These are phyloP conservation scores for Mycotypha africana DNA, from an alignment of 371 early-diverging fungal genomes.

Conservation along the genomic window DNA sequence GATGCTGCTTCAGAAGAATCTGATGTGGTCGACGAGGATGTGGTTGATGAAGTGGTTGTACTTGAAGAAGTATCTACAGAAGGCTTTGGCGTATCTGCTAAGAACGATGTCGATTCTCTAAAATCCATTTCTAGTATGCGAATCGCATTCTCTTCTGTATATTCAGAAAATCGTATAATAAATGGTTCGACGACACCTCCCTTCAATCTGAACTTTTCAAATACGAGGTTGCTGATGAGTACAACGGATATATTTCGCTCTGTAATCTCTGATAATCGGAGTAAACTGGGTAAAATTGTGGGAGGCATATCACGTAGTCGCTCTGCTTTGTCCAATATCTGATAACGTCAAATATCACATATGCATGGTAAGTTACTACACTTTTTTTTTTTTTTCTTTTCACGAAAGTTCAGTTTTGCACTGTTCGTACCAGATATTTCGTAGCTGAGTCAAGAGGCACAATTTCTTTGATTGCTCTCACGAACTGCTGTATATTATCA, in stretches of 20 bases:
- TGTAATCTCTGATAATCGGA: constrained; percentile 68
- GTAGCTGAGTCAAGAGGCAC: constrained; percentile 13
- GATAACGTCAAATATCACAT: too few relatives aligned
- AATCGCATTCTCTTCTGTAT: constrained; percentile 64
- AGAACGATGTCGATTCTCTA: too few relatives aligned
- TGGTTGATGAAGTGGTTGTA: too few relatives aligned
- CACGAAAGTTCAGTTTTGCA: neutral
- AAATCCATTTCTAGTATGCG: constrained; percentile 69
- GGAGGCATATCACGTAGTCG: constrained; percentile 67
- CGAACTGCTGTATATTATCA: constrained; percentile 68
- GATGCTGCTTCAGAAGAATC: constrained; percentile 14
- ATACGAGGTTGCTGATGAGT: constrained; percentile 66
- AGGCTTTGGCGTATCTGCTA: too few relatives aligned
- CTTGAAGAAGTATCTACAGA: too few relatives aligned
- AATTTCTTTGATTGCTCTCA: constrained; percentile 35
- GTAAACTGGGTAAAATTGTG: constrained; percentile 59
- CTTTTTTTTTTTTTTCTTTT: neutral
- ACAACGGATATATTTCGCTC: constrained; percentile 61
- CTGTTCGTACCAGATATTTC: constrained; percentile 45
- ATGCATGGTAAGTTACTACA: too few relatives aligned
- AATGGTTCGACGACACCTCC: constrained; percentile 64
- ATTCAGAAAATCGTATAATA: constrained; percentile 65
- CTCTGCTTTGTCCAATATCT: constrained; percentile 82
- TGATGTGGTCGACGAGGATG: too few relatives aligned
- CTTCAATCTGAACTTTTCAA: constrained; percentile 74